Evolutionary conservation across 495 filamentous ascomycete genomes (phyloP).

Genomic region (Talaromyces liani): DNA sequence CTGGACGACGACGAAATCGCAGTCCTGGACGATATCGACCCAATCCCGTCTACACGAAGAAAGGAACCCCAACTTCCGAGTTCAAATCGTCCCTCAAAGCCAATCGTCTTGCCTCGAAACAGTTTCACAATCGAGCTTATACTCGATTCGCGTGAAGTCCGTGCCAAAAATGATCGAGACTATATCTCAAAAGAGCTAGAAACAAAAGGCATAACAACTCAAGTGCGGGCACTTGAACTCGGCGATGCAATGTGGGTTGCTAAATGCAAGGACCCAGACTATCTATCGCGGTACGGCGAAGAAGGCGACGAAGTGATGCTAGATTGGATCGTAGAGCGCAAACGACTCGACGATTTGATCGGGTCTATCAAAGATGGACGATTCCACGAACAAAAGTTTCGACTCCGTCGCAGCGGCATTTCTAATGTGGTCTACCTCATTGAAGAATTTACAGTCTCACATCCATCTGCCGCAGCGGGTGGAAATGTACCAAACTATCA

Average conservation of each 20-base stretch:
- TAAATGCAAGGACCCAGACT: conserved; percentile 51
- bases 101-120: conserved; percentile 54
- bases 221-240: conserved; percentile 61
- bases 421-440: conserved; percentile 76
- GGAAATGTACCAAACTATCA: conserved; percentile 35
- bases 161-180: conserved; percentile 67
- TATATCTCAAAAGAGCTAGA: conserved; percentile 68
- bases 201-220: conserved; percentile 57
- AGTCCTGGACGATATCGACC: not conserved
- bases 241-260: conserved; percentile 81
- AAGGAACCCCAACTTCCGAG: not conserved
- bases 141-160: conserved; percentile 71
- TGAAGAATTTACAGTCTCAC: conserved; percentile 59
- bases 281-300: conserved; percentile 47
- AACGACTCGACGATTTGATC: conserved; percentile 74
- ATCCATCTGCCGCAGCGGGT: conserved; percentile 25
- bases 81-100: conserved; percentile 17
- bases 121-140: conserved; percentile 68
- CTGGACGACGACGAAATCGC: not conserved
- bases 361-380: conserved; percentile 75
- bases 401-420: conserved; percentile 61
- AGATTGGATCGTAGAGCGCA: conserved; percentile 78
- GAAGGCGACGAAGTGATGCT: conserved; percentile 71
- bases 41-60: not conserved
- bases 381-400: conserved; percentile 83